phyloP scores from a whole-genome alignment of 179 eudicot genomes.

The Gypsophila paniculata region DNA sequence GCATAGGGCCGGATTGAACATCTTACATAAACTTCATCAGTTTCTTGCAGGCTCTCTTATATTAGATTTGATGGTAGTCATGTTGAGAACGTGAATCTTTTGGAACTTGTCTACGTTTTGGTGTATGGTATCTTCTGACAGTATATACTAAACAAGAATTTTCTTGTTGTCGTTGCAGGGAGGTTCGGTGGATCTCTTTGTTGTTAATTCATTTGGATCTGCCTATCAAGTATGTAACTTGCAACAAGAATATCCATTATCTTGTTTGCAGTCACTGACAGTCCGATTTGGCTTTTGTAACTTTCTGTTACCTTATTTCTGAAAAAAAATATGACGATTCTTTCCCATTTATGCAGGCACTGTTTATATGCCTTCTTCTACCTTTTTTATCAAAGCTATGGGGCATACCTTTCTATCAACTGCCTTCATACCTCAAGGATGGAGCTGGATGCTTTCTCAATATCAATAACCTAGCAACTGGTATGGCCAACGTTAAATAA shows the following conservation, averaged over 20 bases:
- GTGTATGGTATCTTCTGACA: not conserved
- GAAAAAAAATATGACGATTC: not conserved
- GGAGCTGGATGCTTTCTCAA: constrained; percentile 97
- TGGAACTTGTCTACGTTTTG: not conserved
- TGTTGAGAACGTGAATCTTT: not conserved
- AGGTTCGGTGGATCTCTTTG: constrained; percentile 81
- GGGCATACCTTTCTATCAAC: constrained; percentile 88
- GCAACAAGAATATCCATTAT: constrained; percentile 1
- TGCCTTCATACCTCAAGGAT: constrained; percentile 76
- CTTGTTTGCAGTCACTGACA: not conserved
- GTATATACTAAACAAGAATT: constrained; percentile 2
- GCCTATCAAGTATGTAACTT: constrained; percentile 72
- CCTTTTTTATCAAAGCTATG: constrained; percentile 88
- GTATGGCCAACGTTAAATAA: constrained; percentile 30
- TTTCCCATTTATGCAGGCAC: constrained; percentile 49
- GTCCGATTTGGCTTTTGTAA: not conserved
- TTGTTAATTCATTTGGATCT: constrained; percentile 91
- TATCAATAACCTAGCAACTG: constrained; percentile 52
- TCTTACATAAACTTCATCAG: too few species aligned
- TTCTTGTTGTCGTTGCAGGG: constrained; percentile 47
- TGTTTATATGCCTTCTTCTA: constrained; percentile 84
- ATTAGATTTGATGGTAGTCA: constrained; percentile 8
- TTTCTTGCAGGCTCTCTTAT: constrained; percentile 6
- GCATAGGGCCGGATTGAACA: too few species aligned
- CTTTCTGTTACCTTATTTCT: constrained; percentile 9